These are phyloP conservation scores for Daldinia caldariorum DNA, from an alignment of 495 filamentous ascomycete genomes.

Conservation along the genomic window DNA sequence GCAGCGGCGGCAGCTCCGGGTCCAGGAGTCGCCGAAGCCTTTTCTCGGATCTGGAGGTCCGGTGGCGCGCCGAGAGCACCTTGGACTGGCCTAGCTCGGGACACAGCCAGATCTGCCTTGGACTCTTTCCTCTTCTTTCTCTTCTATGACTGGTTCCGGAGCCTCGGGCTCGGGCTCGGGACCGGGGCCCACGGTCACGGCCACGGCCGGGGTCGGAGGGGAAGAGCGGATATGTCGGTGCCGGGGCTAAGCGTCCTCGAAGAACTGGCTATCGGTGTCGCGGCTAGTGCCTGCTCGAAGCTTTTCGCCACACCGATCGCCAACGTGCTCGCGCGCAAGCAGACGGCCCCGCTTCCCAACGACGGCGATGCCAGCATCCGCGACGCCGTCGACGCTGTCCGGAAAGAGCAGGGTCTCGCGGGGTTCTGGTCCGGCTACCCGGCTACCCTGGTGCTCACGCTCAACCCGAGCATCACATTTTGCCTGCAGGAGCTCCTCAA, in stretches of 20 bases:
- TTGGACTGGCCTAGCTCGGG: constrained; percentile 77
- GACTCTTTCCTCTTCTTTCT: constrained; percentile 88
- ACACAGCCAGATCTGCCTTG: constrained; percentile 75
- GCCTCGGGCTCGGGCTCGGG: constrained; percentile 62
- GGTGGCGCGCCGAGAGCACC: constrained; percentile 77
- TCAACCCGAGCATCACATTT: constrained; percentile 90
- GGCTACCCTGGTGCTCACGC: constrained; percentile 78
- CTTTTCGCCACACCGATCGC: constrained; percentile 82
- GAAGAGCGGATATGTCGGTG: constrained; percentile 45
- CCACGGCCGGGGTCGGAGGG: neutral
- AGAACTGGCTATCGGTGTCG: constrained; percentile 78
- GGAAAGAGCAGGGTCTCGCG: constrained; percentile 72
- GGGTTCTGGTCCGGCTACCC: constrained; percentile 95
- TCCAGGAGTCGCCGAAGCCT: constrained; percentile 68
- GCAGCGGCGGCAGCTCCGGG: constrained; percentile 24
- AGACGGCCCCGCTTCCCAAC: constrained; percentile 68
- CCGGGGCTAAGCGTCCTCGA: constrained; percentile 71
- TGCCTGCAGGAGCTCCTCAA: constrained; percentile 79
- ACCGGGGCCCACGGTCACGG: constrained; percentile 11
- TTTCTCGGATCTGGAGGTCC: constrained; percentile 72
- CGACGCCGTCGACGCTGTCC: constrained; percentile 72
- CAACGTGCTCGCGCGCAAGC: constrained; percentile 85
- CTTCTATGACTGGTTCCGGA: constrained; percentile 71
- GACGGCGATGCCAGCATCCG: constrained; percentile 54
- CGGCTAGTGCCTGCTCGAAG: constrained; percentile 81